Evolutionary conservation across 2,329 filamentous ascomycete genomes (phyloP).

Genomic region (Aspergillus eucalypticola): DNA sequence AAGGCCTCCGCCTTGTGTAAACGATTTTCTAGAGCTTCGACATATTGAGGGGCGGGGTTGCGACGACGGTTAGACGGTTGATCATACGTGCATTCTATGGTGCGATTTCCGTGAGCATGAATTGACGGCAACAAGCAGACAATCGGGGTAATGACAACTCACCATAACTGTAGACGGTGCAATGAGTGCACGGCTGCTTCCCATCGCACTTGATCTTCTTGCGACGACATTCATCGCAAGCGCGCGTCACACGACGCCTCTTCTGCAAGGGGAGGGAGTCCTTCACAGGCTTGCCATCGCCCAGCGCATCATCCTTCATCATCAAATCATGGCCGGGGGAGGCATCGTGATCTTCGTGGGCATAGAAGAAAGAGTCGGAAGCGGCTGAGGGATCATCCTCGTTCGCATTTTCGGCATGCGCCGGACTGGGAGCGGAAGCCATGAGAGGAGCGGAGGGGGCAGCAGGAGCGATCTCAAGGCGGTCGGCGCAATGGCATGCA

Average conservation of each 20-base stretch:
- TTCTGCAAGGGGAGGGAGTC: constrained; percentile 65
- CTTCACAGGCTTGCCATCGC: constrained; percentile 31
- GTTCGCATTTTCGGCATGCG: constrained; percentile 26
- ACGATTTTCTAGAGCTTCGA: constrained; percentile 81
- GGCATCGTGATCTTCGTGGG: constrained; percentile 23
- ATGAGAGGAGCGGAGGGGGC: constrained; percentile 23
- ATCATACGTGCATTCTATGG: constrained; percentile 86
- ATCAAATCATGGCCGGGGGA: constrained; percentile 19
- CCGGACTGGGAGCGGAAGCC: constrained; percentile 27
- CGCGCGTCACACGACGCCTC: constrained; percentile 73
- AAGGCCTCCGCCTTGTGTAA: constrained; percentile 80
- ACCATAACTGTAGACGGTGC: constrained; percentile 98
- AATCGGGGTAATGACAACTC: constrained; percentile 32
- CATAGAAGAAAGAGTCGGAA: constrained; percentile 21
- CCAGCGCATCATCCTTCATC: constrained; percentile 22
- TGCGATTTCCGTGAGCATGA: constrained; percentile 1
- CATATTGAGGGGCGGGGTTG: constrained; percentile 89
- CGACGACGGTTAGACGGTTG: constrained; percentile 89
- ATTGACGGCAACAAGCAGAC: background rate
- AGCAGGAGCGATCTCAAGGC: constrained; percentile 14
- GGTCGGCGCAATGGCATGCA: constrained; percentile 19
- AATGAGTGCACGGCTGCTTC: constrained; percentile 89
- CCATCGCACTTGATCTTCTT: constrained; percentile 90
- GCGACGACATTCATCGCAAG: constrained; percentile 78
- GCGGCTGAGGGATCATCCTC: constrained; percentile 31